These are phyloP conservation scores for Solanum virginianum DNA, from an alignment of 257 asterid genomes.

Conservation along the genomic window DNA sequence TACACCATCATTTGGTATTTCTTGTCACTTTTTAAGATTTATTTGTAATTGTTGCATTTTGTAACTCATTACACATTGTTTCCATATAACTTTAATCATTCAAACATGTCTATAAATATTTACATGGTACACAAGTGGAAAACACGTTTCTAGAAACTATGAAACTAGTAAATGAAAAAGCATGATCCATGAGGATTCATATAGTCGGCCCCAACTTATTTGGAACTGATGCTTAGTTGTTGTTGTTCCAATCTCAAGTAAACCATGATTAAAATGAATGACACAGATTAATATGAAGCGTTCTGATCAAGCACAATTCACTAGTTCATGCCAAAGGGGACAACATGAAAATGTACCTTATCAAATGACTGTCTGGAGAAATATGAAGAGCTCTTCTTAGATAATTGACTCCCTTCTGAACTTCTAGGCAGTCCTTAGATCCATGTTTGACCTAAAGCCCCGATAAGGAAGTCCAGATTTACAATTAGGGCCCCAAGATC, in stretches of 20 bases:
- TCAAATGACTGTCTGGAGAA: slow-evolving; percentile 60
- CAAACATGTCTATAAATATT: too few relatives aligned
- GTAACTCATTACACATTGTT: too few relatives aligned
- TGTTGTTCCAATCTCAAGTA: background rate
- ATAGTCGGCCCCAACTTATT: background rate
- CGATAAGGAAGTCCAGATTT: background rate
- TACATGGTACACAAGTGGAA: too few relatives aligned
- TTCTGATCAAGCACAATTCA: background rate
- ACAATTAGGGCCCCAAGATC: background rate
- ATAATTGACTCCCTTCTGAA: slow-evolving; percentile 59
- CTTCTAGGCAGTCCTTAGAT: slow-evolving; percentile 35
- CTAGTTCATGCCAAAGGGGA: background rate
- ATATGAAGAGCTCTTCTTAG: slow-evolving; percentile 78
- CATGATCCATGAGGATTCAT: background rate
- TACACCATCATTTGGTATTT: too few relatives aligned
- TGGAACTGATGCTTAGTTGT: background rate
- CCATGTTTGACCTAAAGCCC: slow-evolving; percentile 61
- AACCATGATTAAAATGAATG: background rate
- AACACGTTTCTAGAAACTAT: too few relatives aligned
- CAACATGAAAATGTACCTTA: slow-evolving; percentile 39
- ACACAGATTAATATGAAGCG: background rate
- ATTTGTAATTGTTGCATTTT: too few relatives aligned
- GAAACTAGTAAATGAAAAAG: background rate
- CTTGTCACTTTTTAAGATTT: too few relatives aligned
- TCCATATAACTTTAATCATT: too few relatives aligned